Evolutionary conservation across 352 stramenopile genomes (phyloP).

Genomic region (Pythium grandisporangium): DNA sequence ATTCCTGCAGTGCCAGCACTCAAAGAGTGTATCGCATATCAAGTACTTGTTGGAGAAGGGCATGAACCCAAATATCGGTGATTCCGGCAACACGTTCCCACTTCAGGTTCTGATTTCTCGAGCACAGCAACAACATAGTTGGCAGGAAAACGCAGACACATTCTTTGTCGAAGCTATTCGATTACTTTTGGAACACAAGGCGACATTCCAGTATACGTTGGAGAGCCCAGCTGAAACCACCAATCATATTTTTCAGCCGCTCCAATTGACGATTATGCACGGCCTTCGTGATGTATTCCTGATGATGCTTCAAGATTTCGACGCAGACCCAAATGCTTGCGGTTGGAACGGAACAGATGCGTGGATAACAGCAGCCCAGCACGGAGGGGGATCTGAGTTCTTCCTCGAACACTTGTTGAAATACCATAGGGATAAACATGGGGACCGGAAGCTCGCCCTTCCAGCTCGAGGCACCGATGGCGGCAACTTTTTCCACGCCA

Average conservation of each 20-base stretch:
- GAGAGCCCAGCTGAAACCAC: no score
- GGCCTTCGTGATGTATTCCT: constrained; percentile 23
- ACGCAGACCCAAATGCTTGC: constrained; percentile 12
- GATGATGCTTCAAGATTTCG: constrained; percentile 20
- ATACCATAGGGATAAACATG: no score
- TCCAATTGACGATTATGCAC: constrained; percentile 33
- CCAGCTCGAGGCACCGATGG: constrained; percentile 10
- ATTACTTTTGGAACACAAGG: constrained; percentile 26
- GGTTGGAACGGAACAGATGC: constrained; percentile 26
- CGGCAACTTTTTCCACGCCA: constrained; percentile 45
- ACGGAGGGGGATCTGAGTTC: constrained; percentile 17
- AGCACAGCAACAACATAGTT: no score
- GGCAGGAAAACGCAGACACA: no score
- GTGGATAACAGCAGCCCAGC: constrained; percentile 28
- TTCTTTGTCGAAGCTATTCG: constrained; percentile 17
- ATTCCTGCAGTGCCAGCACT: constrained; percentile 47
- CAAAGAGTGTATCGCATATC: constrained; percentile 29
- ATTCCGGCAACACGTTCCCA: constrained; percentile 29
- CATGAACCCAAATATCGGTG: constrained; percentile 33
- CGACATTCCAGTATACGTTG: no score
- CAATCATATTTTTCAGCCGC: no score
- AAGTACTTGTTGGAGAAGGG: constrained; percentile 42
- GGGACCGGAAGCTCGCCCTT: no score
- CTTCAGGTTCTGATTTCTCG: constrained; percentile 37
- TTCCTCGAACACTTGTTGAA: constrained; percentile 28